Percentiles rank a stretch among this genome's conserved stretches.
These are phyloP conservation scores for Lignosus rhinocerotis DNA, from an alignment of 1,284 basidiomycete genomes.

Conservation along the genomic window DNA sequence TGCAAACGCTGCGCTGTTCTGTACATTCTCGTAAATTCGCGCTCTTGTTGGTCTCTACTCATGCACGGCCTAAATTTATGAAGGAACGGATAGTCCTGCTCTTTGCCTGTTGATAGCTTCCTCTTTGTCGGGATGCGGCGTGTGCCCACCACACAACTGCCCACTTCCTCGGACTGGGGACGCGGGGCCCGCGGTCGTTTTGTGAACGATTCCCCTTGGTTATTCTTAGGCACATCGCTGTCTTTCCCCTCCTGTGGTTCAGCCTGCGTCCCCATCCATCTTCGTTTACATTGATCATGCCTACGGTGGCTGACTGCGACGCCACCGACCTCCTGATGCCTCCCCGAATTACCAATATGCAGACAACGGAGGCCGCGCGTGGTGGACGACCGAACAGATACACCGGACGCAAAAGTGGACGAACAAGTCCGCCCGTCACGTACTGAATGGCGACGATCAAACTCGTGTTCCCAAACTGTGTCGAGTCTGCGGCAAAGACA, in stretches of 20 bases:
- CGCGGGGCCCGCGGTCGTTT: conserved; percentile 15
- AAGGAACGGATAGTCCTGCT: conserved; percentile 23
- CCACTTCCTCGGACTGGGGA: conserved; percentile 14
- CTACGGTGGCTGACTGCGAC: not conserved
- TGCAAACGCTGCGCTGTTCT: conserved; percentile 14
- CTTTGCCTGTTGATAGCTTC: conserved; percentile 24
- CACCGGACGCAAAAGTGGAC: not conserved
- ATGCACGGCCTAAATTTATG: conserved; percentile 18
- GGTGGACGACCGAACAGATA: not conserved
- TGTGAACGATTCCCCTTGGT: conserved; percentile 4
- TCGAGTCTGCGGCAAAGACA: not conserved
- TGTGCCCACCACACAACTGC: not conserved
- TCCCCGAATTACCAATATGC: not conserved
- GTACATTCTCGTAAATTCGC: conserved; percentile 10
- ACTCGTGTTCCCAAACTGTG: not conserved
- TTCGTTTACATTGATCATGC: not conserved
- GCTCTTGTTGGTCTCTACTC: conserved; percentile 1
- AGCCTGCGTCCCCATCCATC: not conserved
- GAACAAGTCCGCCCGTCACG: not conserved
- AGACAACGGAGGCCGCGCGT: not conserved
- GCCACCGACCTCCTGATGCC: not conserved
- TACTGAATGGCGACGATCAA: not conserved
- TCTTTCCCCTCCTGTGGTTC: conserved; percentile 3
- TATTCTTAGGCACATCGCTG: conserved; percentile 15
- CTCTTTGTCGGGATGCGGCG: conserved; percentile 14